Conservation (phyloP, 371 early-diverging fungal genomes). For the Blakeslea trispora region DNA sequence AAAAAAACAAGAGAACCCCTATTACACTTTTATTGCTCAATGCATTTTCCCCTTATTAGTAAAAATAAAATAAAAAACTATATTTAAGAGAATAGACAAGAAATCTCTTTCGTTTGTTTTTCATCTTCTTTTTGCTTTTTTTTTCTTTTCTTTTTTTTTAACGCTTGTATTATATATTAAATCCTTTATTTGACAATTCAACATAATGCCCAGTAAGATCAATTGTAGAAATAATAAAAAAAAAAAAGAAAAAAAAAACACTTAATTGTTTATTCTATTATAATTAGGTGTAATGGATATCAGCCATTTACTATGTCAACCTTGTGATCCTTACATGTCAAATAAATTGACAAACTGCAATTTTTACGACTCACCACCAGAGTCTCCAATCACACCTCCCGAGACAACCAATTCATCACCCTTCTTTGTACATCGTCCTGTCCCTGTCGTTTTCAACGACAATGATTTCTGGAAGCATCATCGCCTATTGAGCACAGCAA, state of each 20-base stretch:
- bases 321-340: slow-evolving; percentile 21
- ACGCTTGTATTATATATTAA: background rate
- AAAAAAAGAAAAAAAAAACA: too few species aligned
- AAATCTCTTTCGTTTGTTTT: background rate
- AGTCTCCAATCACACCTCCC: background rate
- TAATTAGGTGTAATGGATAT: slow-evolving; percentile 36
- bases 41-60: background rate
- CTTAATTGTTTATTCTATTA: background rate
- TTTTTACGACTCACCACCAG: background rate
- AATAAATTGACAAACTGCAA: background rate
- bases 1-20: background rate
- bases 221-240: too few species aligned
- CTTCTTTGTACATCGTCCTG: background rate
- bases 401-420: background rate
- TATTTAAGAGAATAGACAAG: background rate
- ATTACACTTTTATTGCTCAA: background rate
- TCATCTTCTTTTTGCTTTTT: slow-evolving; percentile 10
- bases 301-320: slow-evolving; percentile 31
- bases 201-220: slow-evolving; percentile 2
- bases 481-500: slow-evolving; percentile 11
- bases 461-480: slow-evolving; percentile 17
- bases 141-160: slow-evolving; percentile 5
- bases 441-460: background rate
- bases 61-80: background rate
- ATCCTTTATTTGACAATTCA: background rate